Base-by-base conservation (phyloP, 257 asterid genomes). In the Thymus quinquecostatus region DNA sequence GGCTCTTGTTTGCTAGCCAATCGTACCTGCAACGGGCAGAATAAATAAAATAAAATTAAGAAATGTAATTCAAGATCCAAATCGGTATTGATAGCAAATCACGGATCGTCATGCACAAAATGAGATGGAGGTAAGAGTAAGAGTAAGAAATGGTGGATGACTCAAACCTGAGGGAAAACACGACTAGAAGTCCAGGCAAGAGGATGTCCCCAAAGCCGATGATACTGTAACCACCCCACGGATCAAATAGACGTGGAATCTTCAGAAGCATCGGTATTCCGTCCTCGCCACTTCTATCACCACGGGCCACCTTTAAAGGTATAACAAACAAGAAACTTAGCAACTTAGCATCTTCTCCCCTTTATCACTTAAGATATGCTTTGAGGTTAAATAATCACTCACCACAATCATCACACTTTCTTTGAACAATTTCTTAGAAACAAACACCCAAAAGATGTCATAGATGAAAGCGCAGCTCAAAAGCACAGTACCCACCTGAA, bases 341-440 rank as follows among this genome's bases (percentile, higher is more conserved):
- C 29, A 47, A 57, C 69, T 45, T 61, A 45, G 55, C 29, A 54
- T 64, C 67, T 62, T 70, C 75, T 57, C 54, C 72, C 69, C 30
- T 60, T 34, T 34, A 75, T n/a, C 28, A 36, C 57, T 8, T 47
- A 27, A 8, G 47, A 47, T 30, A 54, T 60, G 44, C 43, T 49
- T 28, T 28, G 50, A 72, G 59, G 66, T 60, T 43, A 54, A 66
- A 63, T 9, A 14, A 76, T 63, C 78, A 86, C 96, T 41, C 70
- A 92, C 97, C 92, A 86, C 95, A 79, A 92, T 90, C 98, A 92
- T 92, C 86, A 92, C 98, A 61, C 98, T 92, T 78, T 88, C 92
- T 34, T 87, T 79, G 92, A 92, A 92, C 71, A 90, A 79, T 69
- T 80, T 87, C 88, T 83, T 82, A 29, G 98, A 92, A 49, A 86